Conservation (phyloP, 768 basidiomycete species). For the Baorangia bicolor region DNA sequence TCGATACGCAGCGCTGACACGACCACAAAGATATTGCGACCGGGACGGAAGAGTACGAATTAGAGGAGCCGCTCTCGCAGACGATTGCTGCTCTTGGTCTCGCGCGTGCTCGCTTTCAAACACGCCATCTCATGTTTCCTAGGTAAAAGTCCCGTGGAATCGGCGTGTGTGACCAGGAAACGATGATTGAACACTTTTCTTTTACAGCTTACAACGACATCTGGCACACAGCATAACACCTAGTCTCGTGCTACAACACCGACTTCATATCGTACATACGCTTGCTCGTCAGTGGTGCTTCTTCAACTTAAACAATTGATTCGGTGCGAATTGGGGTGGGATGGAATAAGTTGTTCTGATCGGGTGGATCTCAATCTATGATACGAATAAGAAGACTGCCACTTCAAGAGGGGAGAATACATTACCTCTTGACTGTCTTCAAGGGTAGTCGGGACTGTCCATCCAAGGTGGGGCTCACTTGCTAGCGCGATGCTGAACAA, state of each 20-base stretch:
- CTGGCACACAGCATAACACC: background rate
- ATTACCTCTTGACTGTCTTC: background rate
- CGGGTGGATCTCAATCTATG: background rate
- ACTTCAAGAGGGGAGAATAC: background rate
- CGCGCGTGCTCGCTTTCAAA: background rate
- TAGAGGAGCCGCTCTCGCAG: background rate
- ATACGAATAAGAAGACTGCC: background rate
- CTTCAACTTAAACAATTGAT: too few relatives aligned
- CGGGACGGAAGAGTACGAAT: background rate
- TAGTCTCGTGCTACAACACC: background rate
- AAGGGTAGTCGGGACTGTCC: background rate
- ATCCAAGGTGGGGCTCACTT: background rate
- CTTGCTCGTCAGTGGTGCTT: too few relatives aligned
- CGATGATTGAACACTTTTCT: background rate
- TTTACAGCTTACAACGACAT: background rate
- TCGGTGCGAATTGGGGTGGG: too few relatives aligned
- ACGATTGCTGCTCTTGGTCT: background rate
- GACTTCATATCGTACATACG: background rate
- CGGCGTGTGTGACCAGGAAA: background rate
- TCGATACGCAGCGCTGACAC: background rate
- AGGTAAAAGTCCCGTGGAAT: background rate
- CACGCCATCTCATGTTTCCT: background rate
- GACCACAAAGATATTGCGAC: background rate
- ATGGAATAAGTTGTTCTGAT: background rate
- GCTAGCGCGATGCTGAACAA: background rate